These are phyloP conservation scores for Aspergillus sparsus DNA, from an alignment of 495 filamentous ascomycete species.

Conservation along the genomic window DNA sequence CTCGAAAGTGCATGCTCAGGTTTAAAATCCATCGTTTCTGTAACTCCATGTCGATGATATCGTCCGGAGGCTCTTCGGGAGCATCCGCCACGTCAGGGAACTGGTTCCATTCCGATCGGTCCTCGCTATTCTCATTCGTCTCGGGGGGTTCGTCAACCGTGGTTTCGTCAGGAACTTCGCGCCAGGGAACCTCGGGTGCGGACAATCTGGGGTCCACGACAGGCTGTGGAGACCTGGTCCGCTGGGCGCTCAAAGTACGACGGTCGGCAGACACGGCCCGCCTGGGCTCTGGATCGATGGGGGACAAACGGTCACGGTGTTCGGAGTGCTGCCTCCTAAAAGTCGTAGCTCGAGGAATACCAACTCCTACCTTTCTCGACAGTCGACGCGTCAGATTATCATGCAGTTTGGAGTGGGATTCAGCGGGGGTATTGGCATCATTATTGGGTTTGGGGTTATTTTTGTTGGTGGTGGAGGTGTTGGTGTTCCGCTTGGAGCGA, in stretches of 20 bases:
- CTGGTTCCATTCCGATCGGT: conserved; percentile 32
- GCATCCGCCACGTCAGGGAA: conserved; percentile 31
- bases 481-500: conserved; percentile 25
- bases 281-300: conserved; percentile 64
- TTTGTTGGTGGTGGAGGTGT: conserved; percentile 22
- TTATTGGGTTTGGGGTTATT: conserved; percentile 21
- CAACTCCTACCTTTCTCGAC: conserved; percentile 74
- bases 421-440: not conserved
- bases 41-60: conserved; percentile 74
- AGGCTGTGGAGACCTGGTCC: conserved; percentile 46
- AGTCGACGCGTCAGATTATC: conserved; percentile 55
- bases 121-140: conserved; percentile 31
- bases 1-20: conserved; percentile 97
- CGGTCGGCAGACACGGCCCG: conserved; percentile 76
- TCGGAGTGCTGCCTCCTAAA: conserved; percentile 84
- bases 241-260: conserved; percentile 51
- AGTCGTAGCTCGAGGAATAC: conserved; percentile 70
- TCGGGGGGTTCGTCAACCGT: conserved; percentile 36
- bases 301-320: conserved; percentile 67
- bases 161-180: conserved; percentile 38
- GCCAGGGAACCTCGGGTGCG: conserved; percentile 51
- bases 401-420: conserved; percentile 29
- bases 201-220: conserved; percentile 46
- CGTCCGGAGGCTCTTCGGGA: conserved; percentile 42
- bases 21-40: conserved; percentile 94